Evolutionary conservation across 2,329 filamentous ascomycete genomes (phyloP), one percentile per base, ranked within the genome.

Genomic region (Penicillium sp.): DNA sequence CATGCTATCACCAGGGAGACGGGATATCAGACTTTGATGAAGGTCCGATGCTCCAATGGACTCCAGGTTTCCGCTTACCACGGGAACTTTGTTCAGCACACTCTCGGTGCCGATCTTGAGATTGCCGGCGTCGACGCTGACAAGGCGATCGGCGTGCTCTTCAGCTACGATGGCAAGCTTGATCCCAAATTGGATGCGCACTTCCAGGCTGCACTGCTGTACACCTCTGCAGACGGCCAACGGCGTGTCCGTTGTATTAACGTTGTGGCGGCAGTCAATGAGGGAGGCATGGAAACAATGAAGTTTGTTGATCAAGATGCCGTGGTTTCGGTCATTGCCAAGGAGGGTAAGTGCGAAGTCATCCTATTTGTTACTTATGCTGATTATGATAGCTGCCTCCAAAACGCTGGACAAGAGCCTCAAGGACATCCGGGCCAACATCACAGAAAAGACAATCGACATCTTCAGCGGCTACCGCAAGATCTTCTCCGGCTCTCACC

Each of bases 251-350:
- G 94, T 55, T 99, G 94, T 75, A 90, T 87, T 69, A 99, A 99
- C 70, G 82, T 95, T 24, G 93, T 99, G 53, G 93, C 94, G 2
- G 93, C 90, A 54, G 91, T 97, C 38, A 95, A 88, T 60, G 91
- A 97, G 61, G 87, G 86, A 51, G 87, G 90, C 11, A 84, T 89
- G 58, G 92, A 96, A 57, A 82, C 81, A 22, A 90, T 97, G 85
- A 94, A 92, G 67, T 94, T 92, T 69, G 88, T 97, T 39, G 94
- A 99, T 69, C 93, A 99, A 72, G 94, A 99, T 72, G 92, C 94
- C 6, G 90, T 99, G 22, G 84, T 93, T 54, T 84, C 85, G 36
- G 84, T 97, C 53, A 85, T 99, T 54, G 92, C 93, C 43, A 97
- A 97, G 78, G 93, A 99, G 73, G 78, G 77, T 79, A 64, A 49